Evolutionary conservation across 169 alveolate genomes (phyloP).

Genomic region (Theileria annulata): DNA sequence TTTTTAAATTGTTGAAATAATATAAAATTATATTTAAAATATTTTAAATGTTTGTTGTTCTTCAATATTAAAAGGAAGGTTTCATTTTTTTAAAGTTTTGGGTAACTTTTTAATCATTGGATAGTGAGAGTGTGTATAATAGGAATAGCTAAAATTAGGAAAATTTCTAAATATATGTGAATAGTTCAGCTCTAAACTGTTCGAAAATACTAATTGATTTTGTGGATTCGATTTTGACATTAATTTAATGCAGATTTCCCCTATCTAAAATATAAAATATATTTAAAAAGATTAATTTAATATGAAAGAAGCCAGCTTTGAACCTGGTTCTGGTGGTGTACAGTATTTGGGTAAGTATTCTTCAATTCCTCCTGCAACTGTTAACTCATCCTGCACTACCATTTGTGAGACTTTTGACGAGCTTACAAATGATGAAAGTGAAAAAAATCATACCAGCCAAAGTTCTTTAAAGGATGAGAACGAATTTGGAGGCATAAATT

Average conservation of each 20-base stretch:
- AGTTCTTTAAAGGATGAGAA: slow-evolving; percentile 4
- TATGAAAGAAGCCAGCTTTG: not conserved
- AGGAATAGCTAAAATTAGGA: not conserved
- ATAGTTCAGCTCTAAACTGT: not conserved
- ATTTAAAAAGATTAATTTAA: too few species aligned
- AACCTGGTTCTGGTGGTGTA: not conserved
- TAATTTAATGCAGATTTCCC: too few species aligned
- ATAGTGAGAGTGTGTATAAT: not conserved
- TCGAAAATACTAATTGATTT: not conserved
- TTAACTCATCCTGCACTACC: slow-evolving; percentile 56
- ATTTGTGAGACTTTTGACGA: slow-evolving; percentile 62
- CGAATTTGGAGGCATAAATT: slow-evolving; percentile 18
- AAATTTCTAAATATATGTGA: not conserved
- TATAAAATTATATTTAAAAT: too few species aligned
- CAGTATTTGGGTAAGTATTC: slow-evolving; percentile 15
- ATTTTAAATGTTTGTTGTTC: not conserved
- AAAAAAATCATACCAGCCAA: not conserved
- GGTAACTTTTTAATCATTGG: not conserved
- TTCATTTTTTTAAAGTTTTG: not conserved
- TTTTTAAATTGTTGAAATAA: too few species aligned
- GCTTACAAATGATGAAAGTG: not conserved
- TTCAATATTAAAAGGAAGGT: not conserved
- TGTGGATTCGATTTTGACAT: not conserved
- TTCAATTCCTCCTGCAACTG: slow-evolving; percentile 13
- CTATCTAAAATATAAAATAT: too few species aligned